Percentiles rank a stretch among this genome's conserved stretches.
Conservation (phyloP, 352 stramenopile species). For the Phytophthora europaea region DNA sequence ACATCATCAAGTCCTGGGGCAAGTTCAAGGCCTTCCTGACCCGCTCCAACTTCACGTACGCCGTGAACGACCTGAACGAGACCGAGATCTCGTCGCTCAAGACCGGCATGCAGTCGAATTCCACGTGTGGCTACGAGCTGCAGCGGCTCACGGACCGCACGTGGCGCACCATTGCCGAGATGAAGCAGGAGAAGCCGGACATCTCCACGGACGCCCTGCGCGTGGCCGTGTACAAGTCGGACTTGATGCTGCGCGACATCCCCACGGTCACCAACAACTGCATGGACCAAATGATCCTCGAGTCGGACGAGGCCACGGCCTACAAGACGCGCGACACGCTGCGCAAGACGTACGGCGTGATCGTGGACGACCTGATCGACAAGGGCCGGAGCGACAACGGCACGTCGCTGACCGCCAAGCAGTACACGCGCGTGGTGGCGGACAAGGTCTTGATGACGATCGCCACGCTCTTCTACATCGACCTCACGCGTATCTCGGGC, state of each 20-base stretch:
- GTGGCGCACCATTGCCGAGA: conserved; percentile 39
- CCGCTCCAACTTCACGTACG: conserved; percentile 38
- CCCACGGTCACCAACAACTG: conserved; percentile 46
- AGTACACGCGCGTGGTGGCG: conserved; percentile 38
- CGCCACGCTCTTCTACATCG: conserved; percentile 39
- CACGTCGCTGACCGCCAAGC: conserved; percentile 40
- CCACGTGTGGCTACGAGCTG: conserved; percentile 49
- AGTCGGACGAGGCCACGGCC: conserved; percentile 36
- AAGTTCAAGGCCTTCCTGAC: conserved; percentile 41
- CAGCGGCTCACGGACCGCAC: conserved; percentile 43
- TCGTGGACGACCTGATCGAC: conserved; percentile 43
- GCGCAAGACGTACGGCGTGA: conserved; percentile 42
- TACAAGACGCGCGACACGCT: conserved; percentile 44
- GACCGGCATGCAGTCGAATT: conserved; percentile 39
- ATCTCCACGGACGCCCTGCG: conserved; percentile 29
- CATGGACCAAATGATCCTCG: conserved; percentile 44
- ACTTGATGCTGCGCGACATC: conserved; percentile 45
- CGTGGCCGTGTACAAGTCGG: conserved; percentile 36
- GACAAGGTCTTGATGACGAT: conserved; percentile 44
- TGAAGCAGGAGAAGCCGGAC: conserved; percentile 29
- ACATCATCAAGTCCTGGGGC: conserved; percentile 33
- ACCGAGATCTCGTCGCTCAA: conserved; percentile 50
- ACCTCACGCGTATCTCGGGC: conserved; percentile 41
- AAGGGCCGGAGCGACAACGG: conserved; percentile 42
- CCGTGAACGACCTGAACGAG: conserved; percentile 43